A percentile compares a stretch with the other conserved stretches of the same genome.
These are phyloP conservation scores for Neurospora sp. DNA, from an alignment of 495 filamentous ascomycete species.

Conservation along the genomic window DNA sequence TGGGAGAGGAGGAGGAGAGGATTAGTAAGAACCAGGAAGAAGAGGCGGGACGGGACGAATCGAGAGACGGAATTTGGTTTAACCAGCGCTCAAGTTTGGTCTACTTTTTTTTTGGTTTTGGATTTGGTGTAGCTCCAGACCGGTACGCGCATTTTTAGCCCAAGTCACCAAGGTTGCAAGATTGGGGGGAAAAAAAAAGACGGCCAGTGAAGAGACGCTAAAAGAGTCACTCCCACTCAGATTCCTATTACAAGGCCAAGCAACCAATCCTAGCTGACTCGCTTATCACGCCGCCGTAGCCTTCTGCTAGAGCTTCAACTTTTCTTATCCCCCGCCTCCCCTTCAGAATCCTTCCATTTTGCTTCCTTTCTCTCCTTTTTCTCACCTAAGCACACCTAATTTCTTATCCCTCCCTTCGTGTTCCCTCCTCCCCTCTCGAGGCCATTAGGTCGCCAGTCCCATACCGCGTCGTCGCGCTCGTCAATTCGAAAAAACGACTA, in stretches of 20 bases:
- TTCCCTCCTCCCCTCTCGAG: neutral
- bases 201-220: neutral
- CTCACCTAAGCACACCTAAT: neutral
- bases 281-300: neutral
- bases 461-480: constrained; percentile 5
- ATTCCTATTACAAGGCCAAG: neutral
- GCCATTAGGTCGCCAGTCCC: neutral
- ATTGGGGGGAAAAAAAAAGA: neutral
- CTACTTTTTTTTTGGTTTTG: neutral
- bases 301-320: constrained; percentile 1
- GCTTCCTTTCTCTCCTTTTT: neutral
- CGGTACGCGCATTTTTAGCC: neutral
- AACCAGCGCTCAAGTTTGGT: neutral
- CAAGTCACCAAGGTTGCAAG: neutral
- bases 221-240: neutral
- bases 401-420: neutral
- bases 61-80: neutral
- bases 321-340: constrained; percentile 1
- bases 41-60: neutral
- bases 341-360: constrained; percentile 2
- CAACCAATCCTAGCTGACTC: neutral
- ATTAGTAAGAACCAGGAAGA: neutral
- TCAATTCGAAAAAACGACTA: constrained; percentile 13
- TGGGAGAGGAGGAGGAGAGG: neutral
- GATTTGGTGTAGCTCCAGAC: neutral